Evolutionary conservation across 1,139 yeast genomes (phyloP).

Genomic region (Arxiozyma telluris): DNA sequence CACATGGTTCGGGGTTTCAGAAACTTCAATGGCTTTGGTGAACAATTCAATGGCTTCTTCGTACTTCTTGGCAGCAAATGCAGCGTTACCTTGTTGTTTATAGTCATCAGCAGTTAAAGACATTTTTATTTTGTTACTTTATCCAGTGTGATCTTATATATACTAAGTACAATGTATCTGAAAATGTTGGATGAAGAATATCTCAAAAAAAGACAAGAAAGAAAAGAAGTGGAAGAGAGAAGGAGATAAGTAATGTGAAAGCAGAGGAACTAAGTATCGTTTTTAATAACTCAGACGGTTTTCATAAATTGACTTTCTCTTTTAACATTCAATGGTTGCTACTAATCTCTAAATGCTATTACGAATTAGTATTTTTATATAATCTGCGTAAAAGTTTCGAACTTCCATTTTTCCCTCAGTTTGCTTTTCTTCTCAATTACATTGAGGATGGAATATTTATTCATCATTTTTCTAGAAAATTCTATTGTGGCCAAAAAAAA

Average conservation of each 20-base stretch:
- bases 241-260: no score
- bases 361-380: background rate
- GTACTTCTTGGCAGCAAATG: constrained; percentile 81
- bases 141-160: background rate
- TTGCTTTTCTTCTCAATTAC: background rate
- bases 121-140: constrained; percentile 1
- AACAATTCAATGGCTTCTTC: constrained; percentile 70
- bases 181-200: no score
- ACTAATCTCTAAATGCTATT: background rate
- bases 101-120: constrained; percentile 53
- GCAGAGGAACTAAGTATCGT: no score
- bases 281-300: no score
- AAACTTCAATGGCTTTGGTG: constrained; percentile 80
- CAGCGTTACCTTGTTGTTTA: constrained; percentile 82
- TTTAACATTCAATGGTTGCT: no score
- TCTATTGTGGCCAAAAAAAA: background rate
- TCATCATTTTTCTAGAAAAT: constrained; percentile 4
- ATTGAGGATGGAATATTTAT: background rate
- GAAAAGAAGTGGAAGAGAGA: background rate
- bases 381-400: background rate
- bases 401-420: background rate
- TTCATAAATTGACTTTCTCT: no score
- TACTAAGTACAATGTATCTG: background rate
- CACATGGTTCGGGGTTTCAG: constrained; percentile 78
- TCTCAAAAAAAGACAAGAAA: background rate